Base-by-base conservation (phyloP, 2,329 filamentous ascomycete genomes). In the Epichloe typhina region DNA sequence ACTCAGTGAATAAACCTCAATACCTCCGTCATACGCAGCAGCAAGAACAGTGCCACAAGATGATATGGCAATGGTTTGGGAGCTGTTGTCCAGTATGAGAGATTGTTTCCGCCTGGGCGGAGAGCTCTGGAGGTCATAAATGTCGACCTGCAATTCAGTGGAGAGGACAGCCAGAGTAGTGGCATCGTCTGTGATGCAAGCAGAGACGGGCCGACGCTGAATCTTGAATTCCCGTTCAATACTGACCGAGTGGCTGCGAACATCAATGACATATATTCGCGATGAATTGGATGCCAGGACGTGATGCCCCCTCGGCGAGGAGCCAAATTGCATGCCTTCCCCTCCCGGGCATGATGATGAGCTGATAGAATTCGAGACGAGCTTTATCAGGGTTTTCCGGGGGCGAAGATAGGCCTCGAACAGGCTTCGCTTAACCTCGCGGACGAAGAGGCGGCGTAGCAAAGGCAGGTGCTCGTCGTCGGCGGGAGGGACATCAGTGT, bases 321-420 rank as follows among this genome's bases (percentile, higher is more conserved):
- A 80, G 55, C 79, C 82, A 65, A 94, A 95, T 50, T 88, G 85
- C 69, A 95, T 87, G 44, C 87, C 87, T 65, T 95, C 88, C 86
- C 88, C 86, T 36, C 85, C 84, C 1, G 88, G 88, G 54, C 84
- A 84, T 21, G 88, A 88, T 1, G 86, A 88, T 1, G 87, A 90
- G 62, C 86, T 91, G 57, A 87, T 87, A 5, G 86, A 89, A 47
- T 84, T 88, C 38, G 87, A 93, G 12, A 94, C 82, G 48, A 95
- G 73, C 62, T 85, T 90, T 60, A 95, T 77, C 43, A 86, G 72
- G 5, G 84, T 90, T 60, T 78, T 75, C 53, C 68, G 76, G 4
- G 87, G 86, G 17, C 84, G 78, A 48, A 88, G 64, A 62, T 87
- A 90, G 37, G 83, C 80, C 57, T 87, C 81, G 63, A 90, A 91